phyloP scores from a whole-genome alignment of 208 protist genomes.

The Tritrichomonas musculus region DNA sequence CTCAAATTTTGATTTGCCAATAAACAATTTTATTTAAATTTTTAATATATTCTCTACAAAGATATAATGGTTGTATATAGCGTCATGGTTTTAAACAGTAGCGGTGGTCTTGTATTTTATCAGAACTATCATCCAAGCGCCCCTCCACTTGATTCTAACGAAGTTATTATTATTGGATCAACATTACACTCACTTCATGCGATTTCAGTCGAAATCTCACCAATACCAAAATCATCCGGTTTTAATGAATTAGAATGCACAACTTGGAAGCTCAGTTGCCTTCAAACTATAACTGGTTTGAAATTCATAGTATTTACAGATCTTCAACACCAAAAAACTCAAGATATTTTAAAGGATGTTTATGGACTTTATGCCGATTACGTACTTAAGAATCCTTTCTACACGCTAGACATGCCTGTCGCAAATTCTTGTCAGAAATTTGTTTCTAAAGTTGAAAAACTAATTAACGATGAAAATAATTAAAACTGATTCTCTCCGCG shows the following conservation, averaged over 20 bases:
- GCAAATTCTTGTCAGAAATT: slow-evolving; percentile 35
- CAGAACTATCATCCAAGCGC: background rate
- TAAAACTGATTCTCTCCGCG: no score
- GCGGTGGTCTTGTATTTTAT: slow-evolving; percentile 18
- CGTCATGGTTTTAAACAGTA: background rate
- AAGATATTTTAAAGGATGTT: background rate
- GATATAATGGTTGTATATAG: slow-evolving; percentile 19
- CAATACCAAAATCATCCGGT: slow-evolving; percentile 11
- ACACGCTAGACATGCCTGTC: slow-evolving; percentile 18
- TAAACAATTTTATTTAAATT: no score
- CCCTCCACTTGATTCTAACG: background rate
- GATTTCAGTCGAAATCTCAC: slow-evolving; percentile 20
- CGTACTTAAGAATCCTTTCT: slow-evolving; percentile 22
- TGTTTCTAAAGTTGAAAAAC: background rate
- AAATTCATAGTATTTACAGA: slow-evolving; percentile 31
- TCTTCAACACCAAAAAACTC: background rate
- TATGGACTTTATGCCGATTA: slow-evolving; percentile 20
- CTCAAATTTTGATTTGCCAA: no score
- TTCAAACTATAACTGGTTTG: slow-evolving; percentile 17
- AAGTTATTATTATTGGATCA: slow-evolving; percentile 30
- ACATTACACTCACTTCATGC: slow-evolving; percentile 30
- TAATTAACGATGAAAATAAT: no score
- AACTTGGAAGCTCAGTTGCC: background rate
- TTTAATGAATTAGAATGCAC: slow-evolving; percentile 7
- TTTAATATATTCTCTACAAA: no score